Evolutionary conservation across 2,329 filamentous ascomycete species (phyloP).

Genomic region (Aspergillus alliaceus): DNA sequence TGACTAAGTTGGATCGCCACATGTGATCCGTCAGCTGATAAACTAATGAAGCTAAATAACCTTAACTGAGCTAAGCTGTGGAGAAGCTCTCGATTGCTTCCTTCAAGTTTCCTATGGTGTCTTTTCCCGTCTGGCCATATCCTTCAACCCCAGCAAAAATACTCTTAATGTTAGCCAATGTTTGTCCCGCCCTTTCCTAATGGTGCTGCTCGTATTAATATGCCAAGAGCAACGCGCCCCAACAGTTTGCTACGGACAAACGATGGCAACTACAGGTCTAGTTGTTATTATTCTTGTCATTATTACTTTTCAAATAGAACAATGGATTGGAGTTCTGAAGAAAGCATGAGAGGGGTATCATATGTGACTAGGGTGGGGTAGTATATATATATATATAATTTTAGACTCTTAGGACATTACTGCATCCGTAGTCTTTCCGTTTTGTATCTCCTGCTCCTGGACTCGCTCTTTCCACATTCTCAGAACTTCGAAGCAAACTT

Average conservation of each 20-base stretch:
- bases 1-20: conserved; percentile 10
- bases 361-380: neutral
- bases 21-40: conserved; percentile 11
- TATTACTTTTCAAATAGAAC: too few relatives aligned
- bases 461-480: conserved; percentile 66
- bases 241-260: too few relatives aligned
- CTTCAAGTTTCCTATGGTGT: too few relatives aligned
- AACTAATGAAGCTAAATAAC: neutral
- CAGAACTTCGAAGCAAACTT: conserved; percentile 84
- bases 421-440: neutral
- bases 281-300: too few relatives aligned
- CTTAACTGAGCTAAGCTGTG: neutral
- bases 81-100: neutral
- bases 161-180: too few relatives aligned
- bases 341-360: conserved; percentile 3
- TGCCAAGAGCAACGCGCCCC: too few relatives aligned
- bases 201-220: too few relatives aligned
- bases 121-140: too few relatives aligned
- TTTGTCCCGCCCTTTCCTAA: too few relatives aligned
- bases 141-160: too few relatives aligned
- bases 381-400: neutral
- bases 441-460: conserved; percentile 34
- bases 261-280: too few relatives aligned
- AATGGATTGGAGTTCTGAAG: too few relatives aligned
- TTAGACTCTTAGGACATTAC: neutral